Conservation (phyloP, 768 basidiomycete species). For the Tricholoma matsutake region DNA sequence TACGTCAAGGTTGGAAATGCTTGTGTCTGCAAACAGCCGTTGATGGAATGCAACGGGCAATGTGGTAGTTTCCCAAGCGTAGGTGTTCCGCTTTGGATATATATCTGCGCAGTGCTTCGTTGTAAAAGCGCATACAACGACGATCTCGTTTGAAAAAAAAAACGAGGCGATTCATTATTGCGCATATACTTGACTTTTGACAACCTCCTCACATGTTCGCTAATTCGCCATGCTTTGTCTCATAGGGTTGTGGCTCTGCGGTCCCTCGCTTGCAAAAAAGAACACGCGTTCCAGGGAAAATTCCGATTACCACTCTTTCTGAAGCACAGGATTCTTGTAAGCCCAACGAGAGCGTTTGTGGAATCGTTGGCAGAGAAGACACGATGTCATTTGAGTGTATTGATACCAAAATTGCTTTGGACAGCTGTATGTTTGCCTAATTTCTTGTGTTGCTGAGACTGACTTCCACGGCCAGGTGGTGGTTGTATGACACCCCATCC, state of each 20-base stretch:
- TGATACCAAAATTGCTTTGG: slow-evolving; percentile 29
- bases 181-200: slow-evolving; percentile 5
- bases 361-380: slow-evolving; percentile 29
- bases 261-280: slow-evolving; percentile 22
- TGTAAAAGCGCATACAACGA: not conserved
- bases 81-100: slow-evolving; percentile 12
- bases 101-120: not conserved
- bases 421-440: slow-evolving; percentile 34
- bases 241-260: slow-evolving; percentile 40
- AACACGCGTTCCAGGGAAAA: slow-evolving; percentile 3
- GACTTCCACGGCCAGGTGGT: slow-evolving; percentile 28
- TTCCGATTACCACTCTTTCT: slow-evolving; percentile 23
- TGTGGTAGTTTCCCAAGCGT: slow-evolving; percentile 33
- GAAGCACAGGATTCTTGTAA: slow-evolving; percentile 30
- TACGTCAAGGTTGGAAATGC: slow-evolving; percentile 14
- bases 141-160: not conserved
- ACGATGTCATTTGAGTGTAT: slow-evolving; percentile 37
- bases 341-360: slow-evolving; percentile 32
- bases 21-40: slow-evolving; percentile 36
- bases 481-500: slow-evolving; percentile 38
- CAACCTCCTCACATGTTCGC: not conserved
- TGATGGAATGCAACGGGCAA: slow-evolving; percentile 38
- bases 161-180: not conserved
- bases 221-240: not conserved
- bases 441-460: not conserved